Conservation (phyloP, 2,329 filamentous ascomycete genomes). For the Tolypocladium tropicale region DNA sequence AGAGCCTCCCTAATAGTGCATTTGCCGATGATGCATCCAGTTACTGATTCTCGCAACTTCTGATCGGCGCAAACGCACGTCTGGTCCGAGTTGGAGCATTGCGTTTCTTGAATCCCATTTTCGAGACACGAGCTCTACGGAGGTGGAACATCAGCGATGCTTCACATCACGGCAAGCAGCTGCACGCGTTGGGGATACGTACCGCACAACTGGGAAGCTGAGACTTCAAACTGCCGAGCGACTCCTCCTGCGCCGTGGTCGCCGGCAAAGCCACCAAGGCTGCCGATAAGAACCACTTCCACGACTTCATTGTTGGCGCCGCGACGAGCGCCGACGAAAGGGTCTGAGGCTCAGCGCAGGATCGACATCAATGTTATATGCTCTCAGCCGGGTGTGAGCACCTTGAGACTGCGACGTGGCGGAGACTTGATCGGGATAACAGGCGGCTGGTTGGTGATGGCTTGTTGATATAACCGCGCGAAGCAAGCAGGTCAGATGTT, state of each 20-base stretch:
- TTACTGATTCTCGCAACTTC: constrained; percentile 12
- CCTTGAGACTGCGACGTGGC: not conserved
- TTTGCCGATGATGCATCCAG: constrained; percentile 14
- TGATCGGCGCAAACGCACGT: constrained; percentile 21
- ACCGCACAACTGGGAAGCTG: constrained; percentile 2
- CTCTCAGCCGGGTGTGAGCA: not conserved
- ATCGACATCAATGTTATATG: not conserved
- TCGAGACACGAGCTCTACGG: constrained; percentile 11
- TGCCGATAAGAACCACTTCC: not conserved
- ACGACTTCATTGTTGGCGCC: not conserved
- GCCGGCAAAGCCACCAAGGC: not conserved
- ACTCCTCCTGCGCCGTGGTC: not conserved
- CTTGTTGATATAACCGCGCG: not conserved
- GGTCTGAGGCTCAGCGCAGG: not conserved
- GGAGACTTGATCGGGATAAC: not conserved
- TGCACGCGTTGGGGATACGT: not conserved
- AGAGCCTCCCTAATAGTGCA: constrained; percentile 21
- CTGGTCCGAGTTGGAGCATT: constrained; percentile 15
- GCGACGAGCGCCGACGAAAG: not conserved
- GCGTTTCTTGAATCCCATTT: constrained; percentile 12
- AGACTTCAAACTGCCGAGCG: not conserved
- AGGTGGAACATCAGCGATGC: not conserved
- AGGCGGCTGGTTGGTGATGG: not conserved
- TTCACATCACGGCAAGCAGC: not conserved
- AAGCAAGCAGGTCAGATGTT: not conserved